A percentile compares a stretch with the other conserved stretches of the same genome.
Conservation (phyloP, 2,329 filamentous ascomycete genomes). For the Aspergillus latus region DNA sequence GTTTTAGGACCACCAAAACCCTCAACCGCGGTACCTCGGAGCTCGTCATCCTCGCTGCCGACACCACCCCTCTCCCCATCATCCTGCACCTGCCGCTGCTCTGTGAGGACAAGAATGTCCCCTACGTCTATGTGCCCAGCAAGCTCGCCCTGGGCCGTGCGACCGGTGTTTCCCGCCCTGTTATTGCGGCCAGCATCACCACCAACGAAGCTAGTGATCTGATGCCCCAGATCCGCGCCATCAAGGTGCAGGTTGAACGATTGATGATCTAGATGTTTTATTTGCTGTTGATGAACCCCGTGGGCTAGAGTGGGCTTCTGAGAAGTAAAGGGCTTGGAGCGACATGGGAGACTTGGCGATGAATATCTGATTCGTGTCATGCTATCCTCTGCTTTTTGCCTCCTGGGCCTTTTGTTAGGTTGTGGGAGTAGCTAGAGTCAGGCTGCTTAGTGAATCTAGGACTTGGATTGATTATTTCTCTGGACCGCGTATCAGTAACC, state of each 20-base stretch:
- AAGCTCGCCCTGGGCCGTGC: slow-evolving; percentile 86
- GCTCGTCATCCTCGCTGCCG: slow-evolving; percentile 83
- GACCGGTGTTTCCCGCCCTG: slow-evolving; percentile 82
- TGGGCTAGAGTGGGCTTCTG: not conserved
- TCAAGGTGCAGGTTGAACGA: slow-evolving; percentile 95
- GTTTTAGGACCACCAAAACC: slow-evolving; percentile 67
- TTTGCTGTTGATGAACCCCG: no score
- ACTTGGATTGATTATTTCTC: not conserved
- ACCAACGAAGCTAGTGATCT: slow-evolving; percentile 89
- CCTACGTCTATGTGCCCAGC: slow-evolving; percentile 70
- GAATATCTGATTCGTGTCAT: not conserved
- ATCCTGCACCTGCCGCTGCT: slow-evolving; percentile 86
- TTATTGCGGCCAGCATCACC: slow-evolving; percentile 86
- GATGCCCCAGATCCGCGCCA: slow-evolving; percentile 77
- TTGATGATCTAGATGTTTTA: slow-evolving; percentile 72
- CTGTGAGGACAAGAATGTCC: slow-evolving; percentile 71
- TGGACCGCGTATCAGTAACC: no score
- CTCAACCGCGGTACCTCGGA: slow-evolving; percentile 89
- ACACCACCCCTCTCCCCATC: slow-evolving; percentile 84
- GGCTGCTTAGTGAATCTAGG: not conserved
- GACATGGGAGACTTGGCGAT: not conserved
- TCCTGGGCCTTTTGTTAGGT: slow-evolving; percentile 4
- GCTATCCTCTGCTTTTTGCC: not conserved
- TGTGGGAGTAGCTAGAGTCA: not conserved
- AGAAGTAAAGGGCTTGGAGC: no score